Base-by-base conservation (phyloP, 2,329 filamentous ascomycete species). In the Ceratocystis smalleyi region DNA sequence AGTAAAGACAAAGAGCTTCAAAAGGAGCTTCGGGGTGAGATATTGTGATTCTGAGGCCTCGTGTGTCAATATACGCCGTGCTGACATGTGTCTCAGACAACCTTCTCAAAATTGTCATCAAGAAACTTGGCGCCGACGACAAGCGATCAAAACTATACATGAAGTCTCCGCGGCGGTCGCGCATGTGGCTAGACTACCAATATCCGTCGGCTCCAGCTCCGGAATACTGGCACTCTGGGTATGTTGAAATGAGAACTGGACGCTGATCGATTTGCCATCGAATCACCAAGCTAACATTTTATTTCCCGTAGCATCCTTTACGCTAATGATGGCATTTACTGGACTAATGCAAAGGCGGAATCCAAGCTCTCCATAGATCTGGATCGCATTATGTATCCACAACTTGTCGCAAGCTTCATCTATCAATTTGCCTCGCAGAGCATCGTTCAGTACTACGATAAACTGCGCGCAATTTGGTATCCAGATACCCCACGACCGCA, bases 1-100 rank as follows among this genome's bases (percentile, higher is more conserved):
- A 81, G 78, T 67, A 78, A 78, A 67, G 78, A 87, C 67, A 71
- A 70, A 15, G 72, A 78, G 54, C 73, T 79, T 8, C 73, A 81
- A 27, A 70, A 77, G 19, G 71, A 74, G 24, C 77, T 86, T 32
- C 77, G 76, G 49, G 63, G 65, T 67, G 69, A 45, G 77, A 49
- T 43, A 35, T 51, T 5, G 32, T 17, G 32, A 15, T 15, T 35
- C 19, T 8, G 30, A 22, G 2, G 10, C 35, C 22, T 35, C 12
- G 17, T n/a, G 47, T 19, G 17, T 3, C 30, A 40, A 22, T 24
- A 10, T 7, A 62, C 12, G 47, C 24, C 7, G 54, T 35, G n/a
- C 55, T 63, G 64, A 63, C 22, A 17, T 40, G n/a, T 40, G 15
- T 43, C 15, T 47, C 35, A 64, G 62, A 64, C 19, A 55, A 51